A percentile compares a stretch with the other conserved stretches of the same genome.
phyloP scores from a whole-genome alignment of 2,329 filamentous ascomycete genomes.

The Ophidiomyces ophidiicola region DNA sequence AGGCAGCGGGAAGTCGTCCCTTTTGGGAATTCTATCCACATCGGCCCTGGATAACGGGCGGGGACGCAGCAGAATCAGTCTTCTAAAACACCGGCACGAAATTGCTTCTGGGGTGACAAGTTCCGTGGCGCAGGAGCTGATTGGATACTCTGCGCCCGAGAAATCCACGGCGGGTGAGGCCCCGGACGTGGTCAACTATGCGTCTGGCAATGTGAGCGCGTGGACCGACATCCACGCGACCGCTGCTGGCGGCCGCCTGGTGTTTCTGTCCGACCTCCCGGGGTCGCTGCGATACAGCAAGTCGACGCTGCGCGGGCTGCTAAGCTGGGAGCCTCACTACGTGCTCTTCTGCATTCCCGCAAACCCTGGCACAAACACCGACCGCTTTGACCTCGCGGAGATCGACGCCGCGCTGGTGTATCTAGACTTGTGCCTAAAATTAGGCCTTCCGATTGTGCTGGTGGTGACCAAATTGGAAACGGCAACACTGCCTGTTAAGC shows the following conservation, averaged over 20 bases:
- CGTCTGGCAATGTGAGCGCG: slow-evolving; percentile 71
- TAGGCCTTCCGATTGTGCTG: slow-evolving; percentile 65
- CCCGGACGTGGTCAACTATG: slow-evolving; percentile 62
- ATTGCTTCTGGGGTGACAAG: slow-evolving; percentile 85
- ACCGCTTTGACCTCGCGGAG: slow-evolving; percentile 32
- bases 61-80: slow-evolving; percentile 74
- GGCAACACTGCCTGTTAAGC: slow-evolving; percentile 59
- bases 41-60: slow-evolving; percentile 83
- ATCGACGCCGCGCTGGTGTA: slow-evolving; percentile 67
- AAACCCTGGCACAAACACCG: slow-evolving; percentile 49
- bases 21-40: slow-evolving; percentile 78
- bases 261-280: slow-evolving; percentile 83
- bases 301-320: slow-evolving; percentile 75
- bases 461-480: slow-evolving; percentile 86
- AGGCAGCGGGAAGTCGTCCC: slow-evolving; percentile 80
- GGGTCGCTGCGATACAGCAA: slow-evolving; percentile 81
- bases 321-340: slow-evolving; percentile 95
- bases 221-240: slow-evolving; percentile 90
- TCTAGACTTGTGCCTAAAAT: slow-evolving; percentile 69
- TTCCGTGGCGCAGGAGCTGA: slow-evolving; percentile 83
- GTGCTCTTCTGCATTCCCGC: slow-evolving; percentile 77
- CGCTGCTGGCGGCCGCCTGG: slow-evolving; percentile 61
- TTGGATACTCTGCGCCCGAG: slow-evolving; percentile 54
- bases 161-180: slow-evolving; percentile 19
- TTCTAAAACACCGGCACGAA: slow-evolving; percentile 88